Base-by-base conservation (phyloP, 768 basidiomycete genomes). In the Podaxis rugospora region DNA sequence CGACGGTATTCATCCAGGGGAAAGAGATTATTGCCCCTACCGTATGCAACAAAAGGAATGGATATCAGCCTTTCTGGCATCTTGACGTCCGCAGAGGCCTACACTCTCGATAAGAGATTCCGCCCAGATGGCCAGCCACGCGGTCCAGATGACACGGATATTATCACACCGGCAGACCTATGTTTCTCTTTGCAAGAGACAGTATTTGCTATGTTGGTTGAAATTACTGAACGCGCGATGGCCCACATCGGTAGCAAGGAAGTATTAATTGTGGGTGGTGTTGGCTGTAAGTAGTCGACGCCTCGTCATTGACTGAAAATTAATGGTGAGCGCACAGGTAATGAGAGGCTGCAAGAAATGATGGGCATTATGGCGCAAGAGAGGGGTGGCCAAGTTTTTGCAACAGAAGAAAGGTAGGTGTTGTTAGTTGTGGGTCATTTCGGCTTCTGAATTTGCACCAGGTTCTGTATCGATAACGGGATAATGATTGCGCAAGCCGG, bases 401-500 rank as follows among this genome's bases (percentile, higher is more conserved):
- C 95, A 4, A 98, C 92, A 0, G 96, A 99, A 71, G 95, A 98
- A 73, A 81, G 95, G 96, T 92, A 66, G 55, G 82, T 64, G 5
- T 37, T 42, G 49, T 36, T 56, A 6, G 35, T 18, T 55, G 54
- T 13, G 28, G 23, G 21, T 56, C 5, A 13, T 42, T 35, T 18
- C 35, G n/a, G 10, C 25, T 44, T 13, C 27, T 47, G 14, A 42
- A 39, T 13, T 39, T 9, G 47, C 42, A 18, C n/a, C 40, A 96
- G 95, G 57, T 98, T 96, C 74, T 98, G 97, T 74, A 98, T 99
- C 62, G 97, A 99, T 72, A 99, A 99, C 66, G 97, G 97, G 1
- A 96, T 98, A 66, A 99, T 99, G 97, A 98, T 99, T 57, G 96
- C 97, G 2, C 97, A 99, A 69, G 97, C 97, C 5, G 97, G 97